A percentile compares a stretch with the other conserved stretches of the same genome.
phyloP scores from a whole-genome alignment of 2,329 filamentous ascomycete genomes.

The Didymellaceae sp. region DNA sequence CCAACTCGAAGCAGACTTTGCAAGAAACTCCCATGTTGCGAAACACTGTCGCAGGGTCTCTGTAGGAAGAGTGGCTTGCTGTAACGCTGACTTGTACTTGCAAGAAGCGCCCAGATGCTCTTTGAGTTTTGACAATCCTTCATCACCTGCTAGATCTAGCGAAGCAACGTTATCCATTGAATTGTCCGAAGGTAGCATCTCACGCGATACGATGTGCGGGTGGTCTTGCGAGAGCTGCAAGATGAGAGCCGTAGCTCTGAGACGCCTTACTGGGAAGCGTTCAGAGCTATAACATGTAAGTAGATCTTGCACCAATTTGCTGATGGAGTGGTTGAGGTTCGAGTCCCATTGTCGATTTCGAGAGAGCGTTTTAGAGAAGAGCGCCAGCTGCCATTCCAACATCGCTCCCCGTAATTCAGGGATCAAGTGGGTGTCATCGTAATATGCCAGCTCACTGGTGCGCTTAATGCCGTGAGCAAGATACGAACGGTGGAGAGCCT shows the following conservation, averaged over 20 bases:
- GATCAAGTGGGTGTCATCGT: conserved; percentile 44
- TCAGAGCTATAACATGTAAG: conserved; percentile 36
- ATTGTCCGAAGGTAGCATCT: conserved; percentile 1
- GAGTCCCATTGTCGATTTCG: conserved; percentile 40
- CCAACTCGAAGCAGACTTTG: conserved; percentile 42
- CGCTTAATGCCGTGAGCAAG: conserved; percentile 53
- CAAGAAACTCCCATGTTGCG: conserved; percentile 47
- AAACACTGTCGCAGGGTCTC: conserved; percentile 42
- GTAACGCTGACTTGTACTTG: conserved; percentile 53
- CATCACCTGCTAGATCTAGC: conserved; percentile 35
- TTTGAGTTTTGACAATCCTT: conserved; percentile 40
- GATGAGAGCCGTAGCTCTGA: conserved; percentile 34
- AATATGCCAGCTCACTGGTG: conserved; percentile 55
- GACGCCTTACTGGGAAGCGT: conserved; percentile 42
- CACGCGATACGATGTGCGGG: conserved; percentile 61
- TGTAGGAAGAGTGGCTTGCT: conserved; percentile 36
- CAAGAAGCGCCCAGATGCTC: conserved; percentile 47
- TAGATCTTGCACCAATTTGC: conserved; percentile 28
- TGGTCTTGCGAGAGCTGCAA: conserved; percentile 59
- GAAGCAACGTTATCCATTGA: background rate
- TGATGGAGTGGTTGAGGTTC: conserved; percentile 35
- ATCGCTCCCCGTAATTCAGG: conserved; percentile 44
- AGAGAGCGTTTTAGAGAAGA: conserved; percentile 38
- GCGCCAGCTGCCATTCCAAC: conserved; percentile 53
- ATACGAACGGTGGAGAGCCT: conserved; percentile 64